Percentiles rank a stretch among this genome's conserved stretches.
Conservation (phyloP, 129 eudicot species). For the Arctium lappa region DNA sequence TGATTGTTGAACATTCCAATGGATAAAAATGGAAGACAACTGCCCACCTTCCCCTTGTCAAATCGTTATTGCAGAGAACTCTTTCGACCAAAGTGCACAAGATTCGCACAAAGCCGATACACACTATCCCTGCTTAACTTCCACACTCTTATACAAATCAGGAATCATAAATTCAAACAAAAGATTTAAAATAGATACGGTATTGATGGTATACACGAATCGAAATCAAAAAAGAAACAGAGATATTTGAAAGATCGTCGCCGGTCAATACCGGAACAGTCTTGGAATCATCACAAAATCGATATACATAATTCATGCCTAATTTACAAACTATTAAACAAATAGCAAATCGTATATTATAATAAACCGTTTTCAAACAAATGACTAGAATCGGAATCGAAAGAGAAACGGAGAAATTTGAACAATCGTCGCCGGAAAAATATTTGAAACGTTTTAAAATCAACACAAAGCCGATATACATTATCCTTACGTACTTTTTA, state of each 20-base stretch:
- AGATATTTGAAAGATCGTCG: neutral
- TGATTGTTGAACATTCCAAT: conserved; percentile 25
- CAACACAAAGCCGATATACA: too few species aligned
- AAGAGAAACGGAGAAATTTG: neutral
- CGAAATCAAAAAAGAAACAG: too few species aligned
- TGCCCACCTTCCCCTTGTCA: conserved; percentile 30
- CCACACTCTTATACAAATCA: neutral
- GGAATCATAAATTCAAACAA: neutral
- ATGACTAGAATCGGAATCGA: too few species aligned
- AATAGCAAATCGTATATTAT: neutral
- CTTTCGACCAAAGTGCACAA: conserved; percentile 20
- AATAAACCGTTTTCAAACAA: too few species aligned
- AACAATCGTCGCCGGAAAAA: neutral
- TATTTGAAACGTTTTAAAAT: too few species aligned
- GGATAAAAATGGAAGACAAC: conserved; percentile 18
- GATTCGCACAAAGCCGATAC: conserved; percentile 23
- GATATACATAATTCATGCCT: too few species aligned
- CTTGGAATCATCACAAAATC: neutral
- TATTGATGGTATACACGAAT: too few species aligned
- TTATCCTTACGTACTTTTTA: too few species aligned
- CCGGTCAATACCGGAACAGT: neutral
- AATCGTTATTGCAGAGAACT: conserved; percentile 12
- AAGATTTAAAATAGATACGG: neutral
- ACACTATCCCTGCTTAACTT: conserved; percentile 17
- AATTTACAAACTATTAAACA: neutral